These are phyloP conservation scores for Ilyonectria robusta DNA, from an alignment of 2,329 filamentous ascomycete species.

Conservation along the genomic window DNA sequence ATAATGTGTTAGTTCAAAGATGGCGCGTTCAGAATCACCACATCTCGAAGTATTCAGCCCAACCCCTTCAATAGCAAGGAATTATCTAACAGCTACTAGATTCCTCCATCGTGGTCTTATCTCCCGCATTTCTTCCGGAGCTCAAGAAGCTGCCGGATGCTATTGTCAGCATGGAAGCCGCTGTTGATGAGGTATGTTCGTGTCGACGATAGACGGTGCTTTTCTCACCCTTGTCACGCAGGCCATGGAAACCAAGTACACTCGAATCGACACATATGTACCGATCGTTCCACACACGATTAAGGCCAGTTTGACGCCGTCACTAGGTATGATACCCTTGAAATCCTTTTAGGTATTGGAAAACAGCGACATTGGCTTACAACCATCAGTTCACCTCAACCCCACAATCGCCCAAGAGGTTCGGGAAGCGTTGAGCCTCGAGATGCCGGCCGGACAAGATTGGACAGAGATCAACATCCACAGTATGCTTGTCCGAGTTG, in stretches of 20 bases:
- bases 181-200: constrained; percentile 32
- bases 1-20: constrained; percentile 22
- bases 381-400: constrained; percentile 48
- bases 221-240: constrained; percentile 29
- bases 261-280: constrained; percentile 45
- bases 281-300: constrained; percentile 48
- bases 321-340: constrained; percentile 43
- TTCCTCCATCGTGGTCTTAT: constrained; percentile 29
- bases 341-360: not conserved
- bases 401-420: constrained; percentile 57
- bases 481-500: constrained; percentile 58
- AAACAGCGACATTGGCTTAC: not conserved
- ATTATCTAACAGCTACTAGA: constrained; percentile 19
- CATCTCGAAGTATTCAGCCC: constrained; percentile 27
- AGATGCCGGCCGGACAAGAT: constrained; percentile 54
- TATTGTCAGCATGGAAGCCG: constrained; percentile 34
- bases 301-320: constrained; percentile 52
- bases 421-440: constrained; percentile 48
- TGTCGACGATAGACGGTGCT: not conserved
- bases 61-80: not conserved
- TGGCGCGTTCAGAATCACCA: constrained; percentile 34
- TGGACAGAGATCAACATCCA: constrained; percentile 60
- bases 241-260: constrained; percentile 53
- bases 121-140: constrained; percentile 33
- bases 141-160: constrained; percentile 32